These are phyloP conservation scores for Acanthamoeba culbertsoni DNA, from an alignment of 208 protist genomes.

Conservation along the genomic window DNA sequence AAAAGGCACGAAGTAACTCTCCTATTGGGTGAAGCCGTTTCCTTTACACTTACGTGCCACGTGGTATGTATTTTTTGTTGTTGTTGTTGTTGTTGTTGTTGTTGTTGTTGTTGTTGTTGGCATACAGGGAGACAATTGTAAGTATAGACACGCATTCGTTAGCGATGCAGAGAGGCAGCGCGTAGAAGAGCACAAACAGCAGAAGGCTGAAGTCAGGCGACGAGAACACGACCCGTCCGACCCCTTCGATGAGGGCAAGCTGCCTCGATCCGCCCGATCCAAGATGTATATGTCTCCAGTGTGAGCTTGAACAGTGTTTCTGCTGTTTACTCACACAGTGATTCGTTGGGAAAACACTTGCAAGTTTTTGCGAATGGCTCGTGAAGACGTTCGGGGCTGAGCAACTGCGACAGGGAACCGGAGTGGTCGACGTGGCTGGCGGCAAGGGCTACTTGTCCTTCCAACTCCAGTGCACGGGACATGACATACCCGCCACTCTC, in stretches of 20 bases:
- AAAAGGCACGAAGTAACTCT: neutral
- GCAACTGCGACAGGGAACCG: neutral
- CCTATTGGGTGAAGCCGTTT: neutral
- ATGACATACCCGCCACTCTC: neutral
- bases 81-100: neutral
- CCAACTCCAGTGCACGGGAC: neutral
- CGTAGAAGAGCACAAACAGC: neutral
- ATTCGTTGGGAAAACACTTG: neutral
- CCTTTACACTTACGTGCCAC: neutral
- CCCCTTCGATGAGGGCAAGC: neutral
- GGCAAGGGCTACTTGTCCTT: constrained; percentile 29
- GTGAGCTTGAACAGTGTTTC: neutral
- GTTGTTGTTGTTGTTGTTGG: neutral
- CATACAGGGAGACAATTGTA: neutral
- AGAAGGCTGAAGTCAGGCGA: neutral
- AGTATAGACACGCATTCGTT: neutral
- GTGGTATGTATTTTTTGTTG: neutral
- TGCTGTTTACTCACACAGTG: neutral
- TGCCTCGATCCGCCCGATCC: neutral
- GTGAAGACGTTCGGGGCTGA: neutral
- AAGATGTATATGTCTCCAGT: neutral
- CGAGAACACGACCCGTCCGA: neutral
- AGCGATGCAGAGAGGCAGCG: neutral
- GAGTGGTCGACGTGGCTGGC: constrained; percentile 30
- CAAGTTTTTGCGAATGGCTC: neutral